Conservation (phyloP, 169 alveolate genomes). For the Plasmodium adleri region DNA sequence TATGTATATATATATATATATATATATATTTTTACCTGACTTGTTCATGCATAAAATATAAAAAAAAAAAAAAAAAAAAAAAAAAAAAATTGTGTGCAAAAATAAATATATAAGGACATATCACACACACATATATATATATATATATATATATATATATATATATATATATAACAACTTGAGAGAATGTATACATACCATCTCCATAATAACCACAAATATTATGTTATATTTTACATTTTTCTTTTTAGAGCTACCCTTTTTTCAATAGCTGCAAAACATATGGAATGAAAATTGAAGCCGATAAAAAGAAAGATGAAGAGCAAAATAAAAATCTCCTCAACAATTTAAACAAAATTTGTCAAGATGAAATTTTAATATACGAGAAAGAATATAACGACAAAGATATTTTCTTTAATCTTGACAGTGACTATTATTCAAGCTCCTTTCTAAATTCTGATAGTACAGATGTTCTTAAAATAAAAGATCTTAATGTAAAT, state of each 20-base stretch:
- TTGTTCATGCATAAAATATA: too few relatives aligned
- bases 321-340: conserved; percentile 24
- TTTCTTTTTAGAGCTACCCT: conserved; percentile 36
- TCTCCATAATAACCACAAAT: too few relatives aligned
- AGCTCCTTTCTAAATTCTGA: conserved; percentile 62
- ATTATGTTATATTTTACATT: too few relatives aligned
- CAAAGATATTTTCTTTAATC: conserved; percentile 44
- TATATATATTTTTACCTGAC: too few relatives aligned
- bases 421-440: conserved; percentile 67
- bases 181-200: background rate
- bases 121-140: too few relatives aligned
- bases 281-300: conserved; percentile 76
- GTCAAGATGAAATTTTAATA: conserved; percentile 28
- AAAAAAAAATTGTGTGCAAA: too few relatives aligned
- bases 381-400: conserved; percentile 26
- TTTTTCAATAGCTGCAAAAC: conserved; percentile 58
- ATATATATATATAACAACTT: background rate
- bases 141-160: too few relatives aligned
- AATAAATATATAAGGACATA: too few relatives aligned
- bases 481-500: background rate
- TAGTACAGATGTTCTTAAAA: conserved; percentile 3
- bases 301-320: conserved; percentile 62
- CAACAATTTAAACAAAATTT: conserved; percentile 27
- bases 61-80: too few relatives aligned
- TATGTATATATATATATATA: too few relatives aligned